A percentile compares a stretch with the other conserved stretches of the same genome.
Evolutionary conservation across 495 filamentous ascomycete genomes (phyloP).

Genomic region (Geopyxis carbonaria): DNA sequence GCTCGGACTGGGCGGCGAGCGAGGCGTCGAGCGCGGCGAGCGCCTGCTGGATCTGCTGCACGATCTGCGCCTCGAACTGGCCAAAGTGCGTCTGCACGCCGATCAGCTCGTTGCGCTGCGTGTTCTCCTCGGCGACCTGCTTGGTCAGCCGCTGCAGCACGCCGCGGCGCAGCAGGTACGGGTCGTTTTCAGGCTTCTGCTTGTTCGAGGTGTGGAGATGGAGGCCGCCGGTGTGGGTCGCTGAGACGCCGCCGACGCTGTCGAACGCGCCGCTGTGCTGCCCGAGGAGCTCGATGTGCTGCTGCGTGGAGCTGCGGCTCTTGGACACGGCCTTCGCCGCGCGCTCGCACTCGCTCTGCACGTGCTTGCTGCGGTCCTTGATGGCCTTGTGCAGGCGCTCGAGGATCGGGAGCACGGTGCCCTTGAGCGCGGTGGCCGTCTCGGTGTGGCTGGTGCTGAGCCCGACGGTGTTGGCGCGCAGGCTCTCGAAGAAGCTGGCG

Average conservation of each 20-base stretch:
- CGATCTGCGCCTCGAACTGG: conserved; percentile 70
- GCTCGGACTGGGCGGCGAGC: conserved; percentile 63
- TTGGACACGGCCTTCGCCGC: conserved; percentile 79
- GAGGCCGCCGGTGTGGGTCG: conserved; percentile 8
- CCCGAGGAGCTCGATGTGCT: conserved; percentile 84
- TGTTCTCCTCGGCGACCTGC: conserved; percentile 89
- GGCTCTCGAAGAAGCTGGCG: conserved; percentile 77
- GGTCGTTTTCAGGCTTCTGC: conserved; percentile 53
- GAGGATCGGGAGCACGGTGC: conserved; percentile 66
- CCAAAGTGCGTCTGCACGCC: conserved; percentile 76
- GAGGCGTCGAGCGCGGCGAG: conserved; percentile 64
- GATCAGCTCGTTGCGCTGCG: conserved; percentile 75
- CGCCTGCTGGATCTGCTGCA: conserved; percentile 64
- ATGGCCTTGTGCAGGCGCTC: conserved; percentile 88
- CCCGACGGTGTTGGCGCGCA: conserved; percentile 78
- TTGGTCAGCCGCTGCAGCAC: conserved; percentile 69
- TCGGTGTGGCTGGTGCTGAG: conserved; percentile 74
- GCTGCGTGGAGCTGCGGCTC: conserved; percentile 69
- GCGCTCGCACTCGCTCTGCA: conserved; percentile 69
- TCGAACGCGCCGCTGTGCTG: conserved; percentile 64
- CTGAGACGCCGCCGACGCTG: conserved; percentile 26
- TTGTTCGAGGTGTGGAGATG: conserved; percentile 38
- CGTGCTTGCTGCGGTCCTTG: conserved; percentile 83
- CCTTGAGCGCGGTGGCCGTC: conserved; percentile 72
- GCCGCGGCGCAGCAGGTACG: conserved; percentile 70